Evolutionary conservation across 2,329 filamentous ascomycete species (phyloP).

Genomic region (Talaromyces funiculosus): DNA sequence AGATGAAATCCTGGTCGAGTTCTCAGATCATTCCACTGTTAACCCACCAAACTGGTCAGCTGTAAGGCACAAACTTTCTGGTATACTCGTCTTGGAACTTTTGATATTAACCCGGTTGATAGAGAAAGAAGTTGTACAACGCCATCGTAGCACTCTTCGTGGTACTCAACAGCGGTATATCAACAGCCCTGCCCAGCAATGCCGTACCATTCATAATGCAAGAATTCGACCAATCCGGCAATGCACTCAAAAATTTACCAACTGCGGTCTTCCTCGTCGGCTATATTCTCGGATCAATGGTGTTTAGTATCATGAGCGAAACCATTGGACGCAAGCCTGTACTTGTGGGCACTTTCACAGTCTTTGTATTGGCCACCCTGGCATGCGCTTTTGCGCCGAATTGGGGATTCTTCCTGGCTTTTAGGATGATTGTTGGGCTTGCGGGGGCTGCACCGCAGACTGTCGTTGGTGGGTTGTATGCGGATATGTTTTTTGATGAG

Average conservation of each 20-base stretch:
- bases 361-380: constrained; percentile 24
- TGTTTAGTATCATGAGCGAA: constrained; percentile 32
- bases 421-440: constrained; percentile 33
- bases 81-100: background rate
- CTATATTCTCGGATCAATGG: constrained; percentile 26
- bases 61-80: constrained; percentile 17
- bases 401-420: constrained; percentile 29
- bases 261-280: constrained; percentile 23
- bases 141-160: constrained; percentile 21
- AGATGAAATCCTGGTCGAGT: constrained; percentile 24
- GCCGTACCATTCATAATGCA: constrained; percentile 32
- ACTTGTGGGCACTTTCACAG: constrained; percentile 34
- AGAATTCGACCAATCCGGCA: constrained; percentile 25
- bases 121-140: constrained; percentile 27
- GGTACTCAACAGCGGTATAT: constrained; percentile 36
- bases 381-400: constrained; percentile 33
- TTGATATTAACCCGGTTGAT: background rate
- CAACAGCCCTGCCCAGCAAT: constrained; percentile 35
- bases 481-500: constrained; percentile 34
- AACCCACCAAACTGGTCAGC: constrained; percentile 26
- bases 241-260: constrained; percentile 23
- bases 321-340: constrained; percentile 27
- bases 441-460: constrained; percentile 32
- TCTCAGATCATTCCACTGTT: constrained; percentile 19
- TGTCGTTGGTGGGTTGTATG: constrained; percentile 34